Percentiles rank a stretch among this genome's conserved stretches.
These are phyloP conservation scores for Ceratobasidium sp. DNA, from an alignment of 1,284 basidiomycete genomes.

Conservation along the genomic window DNA sequence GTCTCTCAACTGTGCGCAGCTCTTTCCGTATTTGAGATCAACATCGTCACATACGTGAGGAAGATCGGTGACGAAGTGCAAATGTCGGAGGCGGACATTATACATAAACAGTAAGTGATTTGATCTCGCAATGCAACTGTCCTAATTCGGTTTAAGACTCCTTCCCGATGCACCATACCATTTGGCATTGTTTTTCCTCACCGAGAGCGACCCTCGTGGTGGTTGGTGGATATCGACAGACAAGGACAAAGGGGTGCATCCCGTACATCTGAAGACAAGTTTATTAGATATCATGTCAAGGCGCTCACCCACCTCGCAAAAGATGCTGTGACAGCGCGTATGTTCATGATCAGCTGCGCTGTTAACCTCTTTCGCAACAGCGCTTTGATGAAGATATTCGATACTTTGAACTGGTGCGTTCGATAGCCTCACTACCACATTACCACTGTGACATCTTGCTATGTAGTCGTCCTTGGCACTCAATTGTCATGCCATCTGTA, in stretches of 20 bases:
- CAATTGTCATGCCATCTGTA: slow-evolving; percentile 2
- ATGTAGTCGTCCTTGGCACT: slow-evolving; percentile 26
- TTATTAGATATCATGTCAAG: not conserved
- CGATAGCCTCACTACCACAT: not conserved
- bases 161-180: slow-evolving; percentile 20
- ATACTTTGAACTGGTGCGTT: not conserved
- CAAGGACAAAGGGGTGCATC: not conserved
- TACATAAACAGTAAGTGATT: not conserved
- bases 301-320: not conserved
- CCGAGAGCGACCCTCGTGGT: slow-evolving; percentile 20
- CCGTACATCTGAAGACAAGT: not conserved
- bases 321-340: not conserved
- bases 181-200: slow-evolving; percentile 10
- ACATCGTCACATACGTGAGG: not conserved
- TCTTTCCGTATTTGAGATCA: slow-evolving; percentile 1
- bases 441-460: not conserved
- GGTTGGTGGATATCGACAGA: slow-evolving; percentile 12
- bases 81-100: not conserved
- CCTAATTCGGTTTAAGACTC: not conserved
- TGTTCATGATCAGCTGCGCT: slow-evolving; percentile 5
- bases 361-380: slow-evolving; percentile 8
- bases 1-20: not conserved
- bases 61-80: not conserved
- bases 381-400: not conserved
- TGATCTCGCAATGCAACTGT: not conserved